Conservation (phyloP, 768 basidiomycete species). For the Pulveroboletus sp. region DNA sequence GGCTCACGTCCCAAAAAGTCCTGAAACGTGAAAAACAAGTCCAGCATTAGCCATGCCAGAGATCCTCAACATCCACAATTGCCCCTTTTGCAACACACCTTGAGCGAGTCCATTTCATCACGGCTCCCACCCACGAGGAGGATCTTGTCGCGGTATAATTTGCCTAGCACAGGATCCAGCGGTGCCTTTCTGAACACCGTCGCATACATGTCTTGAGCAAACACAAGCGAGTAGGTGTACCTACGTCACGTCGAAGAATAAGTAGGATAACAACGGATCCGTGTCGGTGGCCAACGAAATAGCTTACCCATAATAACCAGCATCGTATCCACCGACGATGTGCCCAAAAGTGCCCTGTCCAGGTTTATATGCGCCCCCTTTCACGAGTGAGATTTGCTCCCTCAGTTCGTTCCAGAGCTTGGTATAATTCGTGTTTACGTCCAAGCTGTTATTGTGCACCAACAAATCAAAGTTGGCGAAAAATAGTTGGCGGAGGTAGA, state of each 20-base stretch:
- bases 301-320: slow-evolving; percentile 57
- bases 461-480: slow-evolving; percentile 43
- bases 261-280: not conserved
- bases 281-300: not conserved
- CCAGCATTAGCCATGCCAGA: not conserved
- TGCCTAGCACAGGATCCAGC: slow-evolving; percentile 61
- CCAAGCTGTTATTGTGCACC: slow-evolving; percentile 37
- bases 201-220: slow-evolving; percentile 55
- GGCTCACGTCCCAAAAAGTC: slow-evolving; percentile 76
- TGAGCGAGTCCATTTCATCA: slow-evolving; percentile 73
- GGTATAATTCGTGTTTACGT: slow-evolving; percentile 62
- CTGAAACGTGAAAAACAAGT: slow-evolving; percentile 30
- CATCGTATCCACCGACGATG: slow-evolving; percentile 70
- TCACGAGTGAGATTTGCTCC: slow-evolving; percentile 65
- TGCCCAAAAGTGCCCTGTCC: slow-evolving; percentile 77
- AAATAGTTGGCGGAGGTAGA: slow-evolving; percentile 68
- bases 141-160: slow-evolving; percentile 71
- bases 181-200: slow-evolving; percentile 82
- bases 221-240: slow-evolving; percentile 71
- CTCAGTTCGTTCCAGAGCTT: slow-evolving; percentile 71
- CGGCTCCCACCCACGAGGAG: slow-evolving; percentile 65
- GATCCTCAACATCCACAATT: too few relatives aligned
- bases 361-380: slow-evolving; percentile 49
- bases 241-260: slow-evolving; percentile 19
- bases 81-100: slow-evolving; percentile 17